A percentile compares a stretch with the other conserved stretches of the same genome.
phyloP scores from a whole-genome alignment of 2,329 filamentous ascomycete species.

The Colletotrichum sp. region DNA sequence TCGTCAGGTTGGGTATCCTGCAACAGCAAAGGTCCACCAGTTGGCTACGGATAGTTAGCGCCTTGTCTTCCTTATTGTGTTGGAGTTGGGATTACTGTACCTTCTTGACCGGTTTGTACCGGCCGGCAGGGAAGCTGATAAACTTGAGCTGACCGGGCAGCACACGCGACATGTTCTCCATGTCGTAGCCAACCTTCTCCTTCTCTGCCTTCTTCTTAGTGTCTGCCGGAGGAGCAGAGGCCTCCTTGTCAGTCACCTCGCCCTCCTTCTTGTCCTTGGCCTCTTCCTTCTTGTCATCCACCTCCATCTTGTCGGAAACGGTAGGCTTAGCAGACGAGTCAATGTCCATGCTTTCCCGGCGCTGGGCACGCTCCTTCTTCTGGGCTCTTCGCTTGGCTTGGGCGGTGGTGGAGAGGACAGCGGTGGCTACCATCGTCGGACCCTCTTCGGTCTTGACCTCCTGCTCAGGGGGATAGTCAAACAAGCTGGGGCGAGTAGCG shows the following conservation, averaged over 20 bases:
- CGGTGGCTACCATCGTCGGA: constrained; percentile 91
- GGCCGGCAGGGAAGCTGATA: constrained; percentile 87
- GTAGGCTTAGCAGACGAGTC: constrained; percentile 74
- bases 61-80: constrained; percentile 29
- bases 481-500: constrained; percentile 91
- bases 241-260: constrained; percentile 56
- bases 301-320: constrained; percentile 83
- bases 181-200: constrained; percentile 95
- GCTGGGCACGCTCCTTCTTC: constrained; percentile 89
- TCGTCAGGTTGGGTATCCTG: constrained; percentile 82
- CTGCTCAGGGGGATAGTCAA: constrained; percentile 97
- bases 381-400: constrained; percentile 95
- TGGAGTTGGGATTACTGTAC: constrained; percentile 50
- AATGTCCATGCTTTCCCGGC: constrained; percentile 94
- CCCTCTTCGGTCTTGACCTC: constrained; percentile 95
- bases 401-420: constrained; percentile 93
- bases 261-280: constrained; percentile 67
- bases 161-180: constrained; percentile 96
- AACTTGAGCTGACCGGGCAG: constrained; percentile 93
- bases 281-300: constrained; percentile 70
- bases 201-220: constrained; percentile 91
- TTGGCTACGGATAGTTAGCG: constrained; percentile 70
- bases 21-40: constrained; percentile 91
- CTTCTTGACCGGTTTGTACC: constrained; percentile 91
- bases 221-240: constrained; percentile 51